Percentiles rank a stretch among this genome's conserved stretches.
phyloP scores from a whole-genome alignment of 75 land plant species.

The Selaginella tamariscina region DNA sequence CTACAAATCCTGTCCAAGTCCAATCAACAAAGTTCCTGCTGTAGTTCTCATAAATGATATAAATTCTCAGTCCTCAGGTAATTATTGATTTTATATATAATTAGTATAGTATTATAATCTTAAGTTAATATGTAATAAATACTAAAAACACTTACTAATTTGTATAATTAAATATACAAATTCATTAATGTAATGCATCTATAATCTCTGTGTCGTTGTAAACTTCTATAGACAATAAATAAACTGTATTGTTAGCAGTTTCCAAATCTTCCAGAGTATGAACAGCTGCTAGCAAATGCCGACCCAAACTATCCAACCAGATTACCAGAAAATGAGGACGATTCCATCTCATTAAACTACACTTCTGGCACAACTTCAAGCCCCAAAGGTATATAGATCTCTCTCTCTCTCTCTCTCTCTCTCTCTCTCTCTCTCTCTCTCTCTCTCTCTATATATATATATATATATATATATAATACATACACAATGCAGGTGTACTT shows the following conservation, averaged over 20 bases:
- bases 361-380: slow-evolving; percentile 42
- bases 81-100: no score
- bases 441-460: no score
- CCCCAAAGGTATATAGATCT: no score
- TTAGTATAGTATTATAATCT: no score
- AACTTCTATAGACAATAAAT: not conserved
- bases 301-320: slow-evolving; percentile 13
- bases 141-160: not conserved
- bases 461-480: no score
- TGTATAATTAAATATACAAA: not conserved
- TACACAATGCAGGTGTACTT: no score
- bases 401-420: no score
- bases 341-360: slow-evolving; percentile 32
- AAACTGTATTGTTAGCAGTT: not conserved
- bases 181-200: not conserved
- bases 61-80: not conserved
- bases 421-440: no score
- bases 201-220: not conserved
- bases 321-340: slow-evolving; percentile 26
- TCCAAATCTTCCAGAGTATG: slow-evolving; percentile 23
- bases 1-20: no score
- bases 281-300: slow-evolving; percentile 17
- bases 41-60: not conserved
- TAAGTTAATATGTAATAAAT: not conserved
- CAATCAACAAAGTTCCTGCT: not conserved